phyloP scores from a whole-genome alignment of 1,284 basidiomycete species.

The Cystobasidium pallidum region DNA sequence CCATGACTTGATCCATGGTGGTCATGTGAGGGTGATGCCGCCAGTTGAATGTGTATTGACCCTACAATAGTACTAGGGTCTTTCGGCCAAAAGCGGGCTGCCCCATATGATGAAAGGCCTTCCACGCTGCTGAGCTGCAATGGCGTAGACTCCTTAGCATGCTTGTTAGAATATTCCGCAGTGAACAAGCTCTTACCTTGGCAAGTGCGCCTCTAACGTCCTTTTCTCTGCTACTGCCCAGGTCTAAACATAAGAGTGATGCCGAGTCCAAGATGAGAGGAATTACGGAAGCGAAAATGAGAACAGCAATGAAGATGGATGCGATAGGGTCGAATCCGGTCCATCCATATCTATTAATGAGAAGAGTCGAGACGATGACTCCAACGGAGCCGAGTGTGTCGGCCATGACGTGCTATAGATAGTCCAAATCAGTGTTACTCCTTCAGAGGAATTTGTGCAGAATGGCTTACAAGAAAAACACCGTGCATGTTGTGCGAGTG shows the following conservation, averaged over 20 bases:
- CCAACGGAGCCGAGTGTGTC: conserved; percentile 80
- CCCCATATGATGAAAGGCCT: conserved; percentile 77
- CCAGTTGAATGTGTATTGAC: conserved; percentile 83
- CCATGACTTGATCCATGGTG: conserved; percentile 65
- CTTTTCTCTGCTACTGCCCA: conserved; percentile 68
- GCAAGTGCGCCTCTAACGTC: conserved; percentile 72
- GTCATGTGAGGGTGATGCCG: conserved; percentile 63
- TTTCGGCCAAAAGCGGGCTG: conserved; percentile 93
- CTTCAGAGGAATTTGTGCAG: conserved; percentile 49
- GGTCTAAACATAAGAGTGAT: conserved; percentile 81
- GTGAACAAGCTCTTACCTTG: conserved; percentile 65
- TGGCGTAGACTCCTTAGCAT: background rate
- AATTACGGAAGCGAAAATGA: conserved; percentile 93
- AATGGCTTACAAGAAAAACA: conserved; percentile 80
- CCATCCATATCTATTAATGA: conserved; percentile 98
- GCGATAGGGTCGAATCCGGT: conserved; percentile 99
- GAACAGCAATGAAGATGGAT: conserved; percentile 89
- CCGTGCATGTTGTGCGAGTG: conserved; percentile 99
- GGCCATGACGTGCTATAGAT: conserved; percentile 61
- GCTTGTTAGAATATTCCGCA: too few relatives aligned
- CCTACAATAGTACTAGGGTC: conserved; percentile 83
- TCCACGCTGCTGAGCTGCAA: conserved; percentile 67
- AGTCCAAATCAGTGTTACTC: too few relatives aligned
- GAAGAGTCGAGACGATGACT: conserved; percentile 95
- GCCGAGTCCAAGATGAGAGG: conserved; percentile 94